Evolutionary conservation across 2,329 filamentous ascomycete genomes (phyloP), one percentile per base, ranked within the genome.

Genomic region (Fusarium azukiicola): DNA sequence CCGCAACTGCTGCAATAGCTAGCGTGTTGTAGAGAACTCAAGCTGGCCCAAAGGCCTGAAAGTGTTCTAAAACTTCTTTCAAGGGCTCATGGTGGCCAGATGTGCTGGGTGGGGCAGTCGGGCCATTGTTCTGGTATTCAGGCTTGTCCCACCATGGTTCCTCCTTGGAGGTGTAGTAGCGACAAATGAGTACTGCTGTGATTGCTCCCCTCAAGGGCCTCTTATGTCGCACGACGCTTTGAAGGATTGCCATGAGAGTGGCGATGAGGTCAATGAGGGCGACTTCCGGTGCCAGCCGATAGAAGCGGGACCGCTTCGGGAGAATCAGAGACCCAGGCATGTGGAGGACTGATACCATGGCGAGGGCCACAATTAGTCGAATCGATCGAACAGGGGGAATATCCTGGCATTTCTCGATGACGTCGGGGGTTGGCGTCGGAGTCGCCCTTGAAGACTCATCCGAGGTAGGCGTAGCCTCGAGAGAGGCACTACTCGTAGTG

Each of bases 81-180:
- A 61, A 23, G 23, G 36, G 38, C 21, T 23, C 13, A 17, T 9
- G 5, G n/a, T 9, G 6, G 16, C 16, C 16, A 17, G n/a, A 23
- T 42, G 56, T 40, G 36, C 56, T 10, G 38, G 38, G 11, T 42
- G 14, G 56, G 36, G n/a, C 16, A 61, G 56, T 14, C n/a, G 10
- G 36, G 36, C 42, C 38, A 49, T 46, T 12, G 47, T 40, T n/a
- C 23, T 19, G 19, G 32, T 49, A 54, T 27, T 68, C 66, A 13
- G 66, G 36, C 36, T 52, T 52, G 21, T 68, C 36, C 66, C 66
- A 68, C 46, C 66, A 68, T 19, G 14, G 47, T n/a, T 68, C 36
- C 13, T 42, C 66, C n/a, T 68, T 50, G n/a, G 66, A 40, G 23
- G 14, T 52, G 38, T 5, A 54, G n/a, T 68, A 10, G 12, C 32